These are phyloP conservation scores for Vitis hybrid DNA, from an alignment of 177 flowering plant species.

Conservation along the genomic window DNA sequence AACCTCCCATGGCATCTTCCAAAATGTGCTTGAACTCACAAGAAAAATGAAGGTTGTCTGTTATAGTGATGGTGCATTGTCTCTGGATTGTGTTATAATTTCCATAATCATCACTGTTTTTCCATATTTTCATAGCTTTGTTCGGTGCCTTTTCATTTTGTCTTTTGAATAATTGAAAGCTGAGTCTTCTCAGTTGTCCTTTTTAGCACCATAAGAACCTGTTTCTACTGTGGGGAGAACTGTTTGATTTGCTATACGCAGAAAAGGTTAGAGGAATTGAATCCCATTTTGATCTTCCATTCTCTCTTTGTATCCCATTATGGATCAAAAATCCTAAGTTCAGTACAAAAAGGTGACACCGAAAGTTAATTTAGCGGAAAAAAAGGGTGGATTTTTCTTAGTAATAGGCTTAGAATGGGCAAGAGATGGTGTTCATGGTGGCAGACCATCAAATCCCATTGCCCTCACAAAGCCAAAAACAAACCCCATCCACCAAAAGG, in stretches of 20 bases:
- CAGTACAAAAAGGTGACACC: neutral
- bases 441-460: neutral
- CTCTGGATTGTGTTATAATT: too few relatives aligned
- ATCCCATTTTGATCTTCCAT: neutral
- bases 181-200: neutral
- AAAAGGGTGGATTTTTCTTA: neutral
- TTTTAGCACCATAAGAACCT: neutral
- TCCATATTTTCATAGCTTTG: too few relatives aligned
- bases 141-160: neutral
- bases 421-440: neutral
- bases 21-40: too few relatives aligned
- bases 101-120: too few relatives aligned
- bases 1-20: too few relatives aligned
- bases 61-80: too few relatives aligned
- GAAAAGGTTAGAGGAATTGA: neutral
- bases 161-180: neutral
- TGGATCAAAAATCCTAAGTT: conserved; percentile 1
- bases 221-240: neutral
- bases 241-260: neutral
- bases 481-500: conserved; percentile 12
- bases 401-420: neutral
- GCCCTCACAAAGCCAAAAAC: neutral
- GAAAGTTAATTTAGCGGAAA: neutral
- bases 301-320: conserved; percentile 4
- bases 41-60: too few relatives aligned